Conservation (phyloP, 2,329 filamentous ascomycete genomes). For the Monilinia vaccinii-corymbosi region DNA sequence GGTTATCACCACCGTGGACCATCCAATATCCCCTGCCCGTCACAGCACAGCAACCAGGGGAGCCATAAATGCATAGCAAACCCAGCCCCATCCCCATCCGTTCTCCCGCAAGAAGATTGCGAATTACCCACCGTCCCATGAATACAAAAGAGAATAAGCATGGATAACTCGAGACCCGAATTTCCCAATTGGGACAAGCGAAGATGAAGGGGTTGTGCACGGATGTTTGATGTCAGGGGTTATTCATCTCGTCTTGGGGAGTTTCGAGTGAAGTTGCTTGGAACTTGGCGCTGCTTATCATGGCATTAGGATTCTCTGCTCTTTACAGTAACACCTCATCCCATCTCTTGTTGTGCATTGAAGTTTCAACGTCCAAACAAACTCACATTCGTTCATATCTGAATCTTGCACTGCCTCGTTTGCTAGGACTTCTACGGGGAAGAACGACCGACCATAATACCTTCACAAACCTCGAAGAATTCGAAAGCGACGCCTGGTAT, state of each 20-base stretch:
- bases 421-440: too few relatives aligned
- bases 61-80: background rate
- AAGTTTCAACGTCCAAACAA: background rate
- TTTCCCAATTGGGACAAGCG: background rate
- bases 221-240: background rate
- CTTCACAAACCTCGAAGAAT: background rate
- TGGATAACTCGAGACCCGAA: background rate
- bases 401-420: background rate
- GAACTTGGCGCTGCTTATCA: background rate
- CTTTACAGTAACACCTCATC: background rate
- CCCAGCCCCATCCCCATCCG: background rate
- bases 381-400: background rate
- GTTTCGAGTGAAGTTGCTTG: background rate
- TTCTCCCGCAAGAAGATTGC: background rate
- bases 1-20: background rate
- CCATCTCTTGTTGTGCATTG: background rate
- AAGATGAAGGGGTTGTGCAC: slow-evolving; percentile 1
- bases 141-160: background rate
- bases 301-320: background rate
- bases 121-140: background rate
- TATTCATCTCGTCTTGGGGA: background rate
- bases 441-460: too few relatives aligned
- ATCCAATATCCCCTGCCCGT: background rate
- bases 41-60: background rate
- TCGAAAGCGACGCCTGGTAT: background rate